Evolutionary conservation across 352 stramenopile genomes (phyloP), one percentile per base, ranked within the genome.

Genomic region (Phytophthora litchii): DNA sequence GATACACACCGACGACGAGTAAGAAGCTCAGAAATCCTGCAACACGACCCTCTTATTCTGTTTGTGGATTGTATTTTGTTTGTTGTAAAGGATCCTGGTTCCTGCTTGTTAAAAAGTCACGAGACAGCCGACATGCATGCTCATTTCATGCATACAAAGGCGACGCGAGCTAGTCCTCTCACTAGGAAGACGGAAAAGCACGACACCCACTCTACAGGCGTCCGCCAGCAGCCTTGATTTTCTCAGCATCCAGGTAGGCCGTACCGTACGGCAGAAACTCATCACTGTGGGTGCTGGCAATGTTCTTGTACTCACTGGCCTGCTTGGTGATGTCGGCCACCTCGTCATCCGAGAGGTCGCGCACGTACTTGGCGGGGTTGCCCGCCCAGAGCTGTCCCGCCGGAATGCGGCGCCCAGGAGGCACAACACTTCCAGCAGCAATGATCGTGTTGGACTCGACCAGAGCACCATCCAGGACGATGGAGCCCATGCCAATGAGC

Each of bases 401-500:
- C 38, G 91, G 94, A 52, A 99, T 91, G 40, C 90, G 80, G 56
- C 83, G 82, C 42, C 90, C 88, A 60, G 83, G 79, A 20, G 92
- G 80, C 54, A 99, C 82, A 27, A 98, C 95, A n/a, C 92, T 96
- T 45, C 96, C 96, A 27, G 95, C 96, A 19, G 92, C 96, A 29
- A 99, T 83, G 63, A 99, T 97, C 23, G 92, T 92, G 76, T 98
- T 97, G 40, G 85, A 92, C 60, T 97, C 84, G 31, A 99, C 78
- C 29, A 98, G 74, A 35, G 88, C 87, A 29, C 94, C 94, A 62
- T 98, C 90, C 59, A 97, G 79, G 35, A 99, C 80, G 71, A 98
- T 91, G 34, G 88, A 86, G 71, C 96, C 95, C 95, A 98, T 97
- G 51, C 94, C 96, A 68, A 99, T 98, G 58, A 99, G 82, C 61